A percentile compares a stretch with the other conserved stretches of the same genome.
phyloP scores from a whole-genome alignment of 805 yeast species.

The Hanseniaspora thailandica region DNA sequence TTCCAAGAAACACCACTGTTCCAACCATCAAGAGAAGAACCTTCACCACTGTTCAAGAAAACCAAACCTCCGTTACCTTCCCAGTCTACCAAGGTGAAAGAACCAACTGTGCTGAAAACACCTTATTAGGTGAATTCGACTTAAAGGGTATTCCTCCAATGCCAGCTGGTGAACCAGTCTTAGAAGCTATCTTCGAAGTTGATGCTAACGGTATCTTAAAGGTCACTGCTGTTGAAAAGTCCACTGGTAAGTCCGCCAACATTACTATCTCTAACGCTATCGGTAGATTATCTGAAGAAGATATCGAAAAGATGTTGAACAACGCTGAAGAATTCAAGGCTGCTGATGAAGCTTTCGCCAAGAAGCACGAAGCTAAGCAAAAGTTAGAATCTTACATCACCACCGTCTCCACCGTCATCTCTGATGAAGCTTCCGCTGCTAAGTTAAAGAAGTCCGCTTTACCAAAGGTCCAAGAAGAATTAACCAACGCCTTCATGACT shows the following conservation, averaged over 20 bases:
- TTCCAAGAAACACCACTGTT: constrained; percentile 98
- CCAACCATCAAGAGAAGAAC: constrained; percentile 99
- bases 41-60: constrained; percentile 96
- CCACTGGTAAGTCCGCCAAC: constrained; percentile 96
- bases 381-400: constrained; percentile 97
- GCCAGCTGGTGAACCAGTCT: constrained; percentile 98
- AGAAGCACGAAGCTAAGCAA: constrained; percentile 98
- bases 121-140: constrained; percentile 96
- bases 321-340: constrained; percentile 99
- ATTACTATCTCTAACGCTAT: constrained; percentile 98
- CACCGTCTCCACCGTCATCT: constrained; percentile 86
- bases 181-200: constrained; percentile 97
- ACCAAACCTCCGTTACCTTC: constrained; percentile 97
- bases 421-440: constrained; percentile 96
- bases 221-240: constrained; percentile 97
- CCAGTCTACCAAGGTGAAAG: constrained; percentile 99
- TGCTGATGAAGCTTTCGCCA: constrained; percentile 98
- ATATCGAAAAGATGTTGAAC: constrained; percentile 94
- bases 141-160: constrained; percentile 96
- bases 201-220: constrained; percentile 99
- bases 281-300: constrained; percentile 93
- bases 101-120: constrained; percentile 95
- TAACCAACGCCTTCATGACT: constrained; percentile 96
- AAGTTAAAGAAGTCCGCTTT: constrained; percentile 94
- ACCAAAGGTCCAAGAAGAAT: constrained; percentile 95